Evolutionary conservation across 2,329 filamentous ascomycete genomes (phyloP).

Genomic region (Aspergillus glaucus): DNA sequence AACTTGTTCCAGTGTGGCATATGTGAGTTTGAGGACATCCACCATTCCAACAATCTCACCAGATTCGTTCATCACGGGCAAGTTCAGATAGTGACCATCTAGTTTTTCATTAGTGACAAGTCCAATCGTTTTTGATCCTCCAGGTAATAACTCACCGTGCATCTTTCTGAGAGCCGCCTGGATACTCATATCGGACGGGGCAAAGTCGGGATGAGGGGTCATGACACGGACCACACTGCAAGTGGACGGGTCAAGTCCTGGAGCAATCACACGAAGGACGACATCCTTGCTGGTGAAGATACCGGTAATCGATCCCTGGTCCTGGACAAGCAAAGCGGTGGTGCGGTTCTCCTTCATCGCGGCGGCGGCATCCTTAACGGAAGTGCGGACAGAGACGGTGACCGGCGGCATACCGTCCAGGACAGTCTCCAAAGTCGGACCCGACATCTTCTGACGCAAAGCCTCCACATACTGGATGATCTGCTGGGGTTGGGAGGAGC

Average conservation of each 20-base stretch:
- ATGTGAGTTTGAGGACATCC: slow-evolving; percentile 95
- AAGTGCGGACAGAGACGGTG: slow-evolving; percentile 91
- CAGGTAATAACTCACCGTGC: slow-evolving; percentile 64
- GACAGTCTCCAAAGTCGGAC: slow-evolving; percentile 90
- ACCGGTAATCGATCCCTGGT: slow-evolving; percentile 93
- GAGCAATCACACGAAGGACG: slow-evolving; percentile 93
- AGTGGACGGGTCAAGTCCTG: slow-evolving; percentile 84
- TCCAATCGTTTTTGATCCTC: background rate
- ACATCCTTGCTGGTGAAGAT: slow-evolving; percentile 99
- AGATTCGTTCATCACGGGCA: slow-evolving; percentile 95
- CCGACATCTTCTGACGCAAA: slow-evolving; percentile 92
- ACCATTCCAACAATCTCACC: slow-evolving; percentile 99
- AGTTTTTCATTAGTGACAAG: background rate
- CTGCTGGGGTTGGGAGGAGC: slow-evolving; percentile 92
- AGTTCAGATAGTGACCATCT: slow-evolving; percentile 97
- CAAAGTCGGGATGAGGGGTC: slow-evolving; percentile 98
- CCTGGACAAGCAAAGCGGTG: slow-evolving; percentile 90
- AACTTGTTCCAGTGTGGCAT: slow-evolving; percentile 94
- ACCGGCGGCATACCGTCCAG: slow-evolving; percentile 86
- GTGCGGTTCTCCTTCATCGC: slow-evolving; percentile 99
- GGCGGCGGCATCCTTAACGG: slow-evolving; percentile 88
- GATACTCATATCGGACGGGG: slow-evolving; percentile 97
- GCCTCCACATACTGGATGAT: slow-evolving; percentile 99
- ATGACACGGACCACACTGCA: slow-evolving; percentile 98
- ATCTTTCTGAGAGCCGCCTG: slow-evolving; percentile 97